phyloP scores from a whole-genome alignment of 1,139 yeast species.

The Yamadazyma sp. region DNA sequence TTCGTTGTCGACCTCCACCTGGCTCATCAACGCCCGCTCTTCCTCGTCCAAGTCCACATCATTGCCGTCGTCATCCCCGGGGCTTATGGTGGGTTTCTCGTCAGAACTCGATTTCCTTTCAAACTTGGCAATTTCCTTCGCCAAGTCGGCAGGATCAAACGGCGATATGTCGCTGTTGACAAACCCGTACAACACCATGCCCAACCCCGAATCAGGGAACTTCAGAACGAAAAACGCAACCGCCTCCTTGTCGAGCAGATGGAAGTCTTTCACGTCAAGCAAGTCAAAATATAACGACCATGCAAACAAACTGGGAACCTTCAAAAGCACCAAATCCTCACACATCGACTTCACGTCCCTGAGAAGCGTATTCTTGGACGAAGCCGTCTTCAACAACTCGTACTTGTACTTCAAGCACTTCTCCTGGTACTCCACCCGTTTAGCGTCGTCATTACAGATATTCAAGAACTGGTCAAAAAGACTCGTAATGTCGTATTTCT shows the following conservation, averaged over 20 bases:
- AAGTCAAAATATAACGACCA: conserved; percentile 82
- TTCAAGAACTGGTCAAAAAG: conserved; percentile 61
- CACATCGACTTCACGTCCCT: conserved; percentile 54
- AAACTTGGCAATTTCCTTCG: conserved; percentile 10
- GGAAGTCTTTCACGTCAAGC: conserved; percentile 55
- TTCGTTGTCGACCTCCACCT: conserved; percentile 13
- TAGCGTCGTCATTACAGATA: conserved; percentile 59
- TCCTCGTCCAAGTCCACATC: conserved; percentile 20
- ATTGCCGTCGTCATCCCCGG: conserved; percentile 1
- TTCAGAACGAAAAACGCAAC: conserved; percentile 51
- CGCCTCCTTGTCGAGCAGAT: conserved; percentile 47
- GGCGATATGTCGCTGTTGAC: conserved; percentile 69
- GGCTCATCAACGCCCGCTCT: conserved; percentile 14
- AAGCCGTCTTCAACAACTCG: conserved; percentile 50
- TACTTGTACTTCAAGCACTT: conserved; percentile 57
- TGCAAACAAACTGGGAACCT: conserved; percentile 58
- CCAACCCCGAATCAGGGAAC: conserved; percentile 65
- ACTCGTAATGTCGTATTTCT: conserved; percentile 49
- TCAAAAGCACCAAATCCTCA: conserved; percentile 72
- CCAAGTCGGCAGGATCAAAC: conserved; percentile 32
- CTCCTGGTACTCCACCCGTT: conserved; percentile 61
- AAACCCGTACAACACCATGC: conserved; percentile 60
- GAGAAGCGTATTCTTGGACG: conserved; percentile 27
- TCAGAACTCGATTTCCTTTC: too few species aligned
- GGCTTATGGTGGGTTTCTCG: too few species aligned